Conservation (phyloP, 306 rosid species). For the Begonia peltatifolia region DNA sequence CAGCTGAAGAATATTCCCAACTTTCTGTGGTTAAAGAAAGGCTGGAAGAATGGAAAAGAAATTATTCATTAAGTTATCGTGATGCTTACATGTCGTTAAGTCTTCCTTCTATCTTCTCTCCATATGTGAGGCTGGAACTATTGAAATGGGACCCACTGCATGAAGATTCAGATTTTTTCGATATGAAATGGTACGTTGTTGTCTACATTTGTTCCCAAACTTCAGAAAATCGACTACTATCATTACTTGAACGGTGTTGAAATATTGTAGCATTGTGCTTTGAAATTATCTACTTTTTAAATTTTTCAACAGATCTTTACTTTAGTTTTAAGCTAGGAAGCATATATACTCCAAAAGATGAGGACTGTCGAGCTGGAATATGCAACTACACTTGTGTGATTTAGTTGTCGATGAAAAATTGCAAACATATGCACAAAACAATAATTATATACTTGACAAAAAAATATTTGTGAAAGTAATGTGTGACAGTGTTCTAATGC, state of each 20-base stretch:
- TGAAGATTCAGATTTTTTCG: constrained; percentile 61
- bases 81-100: constrained; percentile 90
- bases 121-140: constrained; percentile 87
- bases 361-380: too few species aligned
- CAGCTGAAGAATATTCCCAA: constrained; percentile 75
- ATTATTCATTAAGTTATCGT: constrained; percentile 45
- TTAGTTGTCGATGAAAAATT: too few species aligned
- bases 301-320: too few species aligned
- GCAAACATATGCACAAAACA: too few species aligned
- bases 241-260: background rate
- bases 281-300: background rate
- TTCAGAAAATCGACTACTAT: constrained; percentile 1
- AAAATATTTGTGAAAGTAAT: too few species aligned
- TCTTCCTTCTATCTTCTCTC: constrained; percentile 78
- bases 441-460: too few species aligned
- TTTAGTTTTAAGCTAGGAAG: too few species aligned
- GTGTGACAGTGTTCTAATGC: too few species aligned
- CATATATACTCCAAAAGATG: too few species aligned
- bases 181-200: constrained; percentile 70
- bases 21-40: constrained; percentile 60
- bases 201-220: background rate
- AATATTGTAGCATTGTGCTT: background rate
- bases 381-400: too few species aligned
- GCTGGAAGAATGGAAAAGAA: constrained; percentile 86
- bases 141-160: constrained; percentile 92